phyloP scores from a whole-genome alignment of 805 yeast genomes.

The Starmerella vitae region DNA sequence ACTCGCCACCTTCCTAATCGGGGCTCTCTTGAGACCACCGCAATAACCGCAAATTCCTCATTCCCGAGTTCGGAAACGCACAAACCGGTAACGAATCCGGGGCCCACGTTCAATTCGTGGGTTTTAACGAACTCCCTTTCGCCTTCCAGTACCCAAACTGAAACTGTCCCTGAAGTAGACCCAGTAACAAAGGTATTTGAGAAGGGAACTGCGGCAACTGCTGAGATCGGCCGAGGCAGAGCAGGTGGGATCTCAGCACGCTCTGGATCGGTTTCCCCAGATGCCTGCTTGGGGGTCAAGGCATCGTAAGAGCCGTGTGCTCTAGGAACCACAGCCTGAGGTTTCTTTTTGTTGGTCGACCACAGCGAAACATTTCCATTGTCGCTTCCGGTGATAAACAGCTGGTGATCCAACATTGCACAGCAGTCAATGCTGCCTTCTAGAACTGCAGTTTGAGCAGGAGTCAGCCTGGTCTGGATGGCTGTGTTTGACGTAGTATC shows the following conservation, averaged over 20 bases:
- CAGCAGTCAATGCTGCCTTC: conserved; percentile 91
- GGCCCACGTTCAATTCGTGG: conserved; percentile 44
- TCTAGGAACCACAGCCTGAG: conserved; percentile 49
- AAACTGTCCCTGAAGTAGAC: conserved; percentile 68
- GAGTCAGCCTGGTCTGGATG: not conserved
- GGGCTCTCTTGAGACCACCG: conserved; percentile 70
- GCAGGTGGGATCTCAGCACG: conserved; percentile 40
- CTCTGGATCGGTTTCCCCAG: conserved; percentile 34
- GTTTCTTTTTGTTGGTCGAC: conserved; percentile 84
- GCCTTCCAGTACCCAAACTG: conserved; percentile 63
- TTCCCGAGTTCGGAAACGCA: conserved; percentile 23
- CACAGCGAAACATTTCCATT: conserved; percentile 84
- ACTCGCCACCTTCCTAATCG: conserved; percentile 76
- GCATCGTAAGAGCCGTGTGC: conserved; percentile 63
- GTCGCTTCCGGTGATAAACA: conserved; percentile 89
- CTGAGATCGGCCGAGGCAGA: conserved; percentile 77
- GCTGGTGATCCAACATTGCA: conserved; percentile 80
- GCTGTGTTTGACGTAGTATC: not conserved
- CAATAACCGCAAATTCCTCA: conserved; percentile 40
- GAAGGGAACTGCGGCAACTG: conserved; percentile 69
- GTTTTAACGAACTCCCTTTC: conserved; percentile 49
- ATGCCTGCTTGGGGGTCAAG: conserved; percentile 36
- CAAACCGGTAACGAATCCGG: conserved; percentile 40
- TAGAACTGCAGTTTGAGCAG: conserved; percentile 21
- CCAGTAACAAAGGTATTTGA: conserved; percentile 77